A percentile compares a stretch with the other conserved stretches of the same genome.
Conservation (phyloP, 169 alveolate genomes). For the Theileria annulata region DNA sequence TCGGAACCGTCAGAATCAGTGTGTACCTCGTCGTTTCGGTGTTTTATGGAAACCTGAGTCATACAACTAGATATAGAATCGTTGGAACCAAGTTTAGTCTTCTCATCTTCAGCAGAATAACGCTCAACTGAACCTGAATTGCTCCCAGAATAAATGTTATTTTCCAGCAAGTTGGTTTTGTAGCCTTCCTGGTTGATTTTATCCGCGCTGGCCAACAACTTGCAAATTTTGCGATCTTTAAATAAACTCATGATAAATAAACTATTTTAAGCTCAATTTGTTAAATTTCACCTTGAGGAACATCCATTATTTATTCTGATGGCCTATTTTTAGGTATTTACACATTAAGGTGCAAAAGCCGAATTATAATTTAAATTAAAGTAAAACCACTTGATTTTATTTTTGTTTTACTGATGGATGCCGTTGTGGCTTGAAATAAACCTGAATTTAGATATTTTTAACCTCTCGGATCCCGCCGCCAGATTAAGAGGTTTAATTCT, state of each 20-base stretch:
- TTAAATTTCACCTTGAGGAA: not conserved
- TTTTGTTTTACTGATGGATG: constrained; percentile 3
- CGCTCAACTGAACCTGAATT: constrained; percentile 33
- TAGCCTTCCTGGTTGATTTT: constrained; percentile 19
- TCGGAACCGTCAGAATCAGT: not conserved
- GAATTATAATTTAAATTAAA: not conserved
- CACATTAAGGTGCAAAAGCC: constrained; percentile 3
- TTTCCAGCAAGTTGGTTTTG: constrained; percentile 13
- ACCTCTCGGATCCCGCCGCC: constrained; percentile 3
- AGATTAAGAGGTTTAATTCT: not conserved
- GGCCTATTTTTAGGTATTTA: not conserved
- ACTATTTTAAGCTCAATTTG: not conserved
- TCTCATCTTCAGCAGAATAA: constrained; percentile 7
- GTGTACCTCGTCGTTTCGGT: constrained; percentile 14
- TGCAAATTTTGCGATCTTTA: constrained; percentile 43
- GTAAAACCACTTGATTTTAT: not conserved
- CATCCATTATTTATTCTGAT: not conserved
- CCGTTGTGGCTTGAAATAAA: not conserved
- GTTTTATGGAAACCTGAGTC: constrained; percentile 24
- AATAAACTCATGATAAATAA: constrained; percentile 8
- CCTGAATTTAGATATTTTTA: not conserved
- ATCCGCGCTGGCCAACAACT: constrained; percentile 14
- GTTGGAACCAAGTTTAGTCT: constrained; percentile 10
- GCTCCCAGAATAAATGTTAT: not conserved
- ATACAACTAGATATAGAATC: constrained; percentile 31